These are phyloP conservation scores for Kwoniella heveanensis DNA, from an alignment of 768 basidiomycete species.

Conservation along the genomic window DNA sequence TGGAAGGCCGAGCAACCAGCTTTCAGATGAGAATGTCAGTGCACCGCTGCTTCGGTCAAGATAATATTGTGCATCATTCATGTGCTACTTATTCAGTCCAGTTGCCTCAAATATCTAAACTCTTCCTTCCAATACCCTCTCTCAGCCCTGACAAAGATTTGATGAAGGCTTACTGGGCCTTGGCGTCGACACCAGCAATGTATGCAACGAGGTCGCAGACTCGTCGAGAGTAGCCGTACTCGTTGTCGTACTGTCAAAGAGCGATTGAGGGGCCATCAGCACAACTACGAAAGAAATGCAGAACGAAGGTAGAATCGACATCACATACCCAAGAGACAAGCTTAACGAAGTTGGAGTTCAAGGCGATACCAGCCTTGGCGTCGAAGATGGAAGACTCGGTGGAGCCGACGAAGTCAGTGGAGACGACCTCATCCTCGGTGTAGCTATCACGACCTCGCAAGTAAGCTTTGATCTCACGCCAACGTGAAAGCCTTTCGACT, in stretches of 20 bases:
- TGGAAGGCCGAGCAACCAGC: too few relatives aligned
- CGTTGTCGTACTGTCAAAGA: constrained; percentile 56
- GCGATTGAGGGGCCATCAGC: constrained; percentile 8
- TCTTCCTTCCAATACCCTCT: too few relatives aligned
- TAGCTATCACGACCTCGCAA: constrained; percentile 73
- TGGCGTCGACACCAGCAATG: constrained; percentile 73
- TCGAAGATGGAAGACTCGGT: constrained; percentile 86
- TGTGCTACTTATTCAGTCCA: too few relatives aligned
- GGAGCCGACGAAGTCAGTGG: constrained; percentile 86
- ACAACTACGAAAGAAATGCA: not conserved
- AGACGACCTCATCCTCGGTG: constrained; percentile 92
- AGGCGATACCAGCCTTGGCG: constrained; percentile 85
- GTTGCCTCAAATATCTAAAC: too few relatives aligned
- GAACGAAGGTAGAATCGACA: not conserved
- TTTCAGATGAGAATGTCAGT: too few relatives aligned
- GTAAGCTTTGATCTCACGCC: not conserved
- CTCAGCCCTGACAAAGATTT: not conserved
- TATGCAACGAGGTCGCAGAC: constrained; percentile 85
- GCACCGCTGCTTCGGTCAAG: too few relatives aligned
- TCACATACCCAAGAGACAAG: constrained; percentile 74
- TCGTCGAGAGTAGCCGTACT: constrained; percentile 77
- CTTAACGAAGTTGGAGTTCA: constrained; percentile 94
- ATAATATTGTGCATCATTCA: too few relatives aligned
- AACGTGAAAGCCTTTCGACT: constrained; percentile 1
- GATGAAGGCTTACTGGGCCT: constrained; percentile 23